Conservation (phyloP, 192 early-diverging fungal species). For the Powellomyces hirtus region DNA sequence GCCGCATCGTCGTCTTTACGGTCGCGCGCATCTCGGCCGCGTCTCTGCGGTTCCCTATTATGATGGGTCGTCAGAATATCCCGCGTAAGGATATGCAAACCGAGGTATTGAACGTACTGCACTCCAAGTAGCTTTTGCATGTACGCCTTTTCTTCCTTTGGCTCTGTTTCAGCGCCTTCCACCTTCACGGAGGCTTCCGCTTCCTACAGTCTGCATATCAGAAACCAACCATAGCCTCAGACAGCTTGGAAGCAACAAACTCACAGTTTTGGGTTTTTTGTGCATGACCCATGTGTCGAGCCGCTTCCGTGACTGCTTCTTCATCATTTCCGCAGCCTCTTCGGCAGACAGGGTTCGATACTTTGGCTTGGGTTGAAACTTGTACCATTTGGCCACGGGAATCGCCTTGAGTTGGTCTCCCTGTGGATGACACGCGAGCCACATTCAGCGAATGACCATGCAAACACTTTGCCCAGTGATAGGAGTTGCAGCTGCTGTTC, state of each 20-base stretch:
- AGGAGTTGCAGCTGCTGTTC: too few relatives aligned
- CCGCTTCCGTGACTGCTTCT: slow-evolving; percentile 13
- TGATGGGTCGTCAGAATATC: not conserved
- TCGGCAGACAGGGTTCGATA: slow-evolving; percentile 48
- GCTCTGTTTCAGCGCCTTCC: not conserved
- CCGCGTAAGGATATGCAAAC: not conserved
- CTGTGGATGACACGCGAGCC: too few relatives aligned
- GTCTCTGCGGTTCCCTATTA: not conserved
- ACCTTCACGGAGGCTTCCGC: not conserved
- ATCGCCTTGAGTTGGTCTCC: slow-evolving; percentile 37
- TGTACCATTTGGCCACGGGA: slow-evolving; percentile 49
- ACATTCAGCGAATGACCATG: too few relatives aligned
- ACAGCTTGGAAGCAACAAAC: not conserved
- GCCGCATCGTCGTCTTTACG: slow-evolving; percentile 33
- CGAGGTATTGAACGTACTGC: not conserved
- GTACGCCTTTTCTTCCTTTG: slow-evolving; percentile 21
- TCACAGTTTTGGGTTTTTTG: slow-evolving; percentile 25
- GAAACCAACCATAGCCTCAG: not conserved
- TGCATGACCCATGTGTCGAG: slow-evolving; percentile 32
- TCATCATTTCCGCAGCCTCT: slow-evolving; percentile 50
- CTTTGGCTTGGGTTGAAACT: slow-evolving; percentile 39
- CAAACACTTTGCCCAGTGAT: too few relatives aligned
- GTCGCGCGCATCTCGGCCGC: not conserved
- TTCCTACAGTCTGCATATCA: not conserved
- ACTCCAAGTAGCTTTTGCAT: slow-evolving; percentile 15